Evolutionary conservation across 305 asterid genomes (phyloP).

Genomic region (Galium porrigens): DNA sequence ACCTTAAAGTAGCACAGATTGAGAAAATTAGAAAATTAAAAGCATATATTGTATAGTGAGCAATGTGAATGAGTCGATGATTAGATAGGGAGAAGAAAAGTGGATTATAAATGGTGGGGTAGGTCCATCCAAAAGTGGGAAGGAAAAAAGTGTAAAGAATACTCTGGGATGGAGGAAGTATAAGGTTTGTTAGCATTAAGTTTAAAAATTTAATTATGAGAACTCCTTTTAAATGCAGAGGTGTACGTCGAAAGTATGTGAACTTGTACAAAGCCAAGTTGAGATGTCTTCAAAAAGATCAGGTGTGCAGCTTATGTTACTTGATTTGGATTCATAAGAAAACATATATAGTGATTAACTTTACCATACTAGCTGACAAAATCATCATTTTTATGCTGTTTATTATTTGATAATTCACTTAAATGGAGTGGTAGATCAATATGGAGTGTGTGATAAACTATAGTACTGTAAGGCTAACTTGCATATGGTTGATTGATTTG

Average conservation of each 20-base stretch:
- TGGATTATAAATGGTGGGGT: neutral
- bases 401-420: neutral
- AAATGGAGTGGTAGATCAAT: neutral
- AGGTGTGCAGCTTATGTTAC: constrained; percentile 38
- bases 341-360: neutral
- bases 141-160: neutral
- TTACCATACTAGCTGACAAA: neutral
- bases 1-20: too few species aligned
- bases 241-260: constrained; percentile 62
- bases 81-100: neutral
- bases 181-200: neutral
- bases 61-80: neutral
- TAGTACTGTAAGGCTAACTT: neutral
- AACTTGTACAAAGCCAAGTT: constrained; percentile 68
- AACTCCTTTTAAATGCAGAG: constrained; percentile 32
- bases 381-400: neutral
- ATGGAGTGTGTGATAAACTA: neutral
- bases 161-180: neutral
- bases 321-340: neutral
- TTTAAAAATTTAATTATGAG: neutral
- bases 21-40: too few species aligned
- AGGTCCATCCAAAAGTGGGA: neutral
- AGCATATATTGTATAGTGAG: neutral
- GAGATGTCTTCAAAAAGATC: constrained; percentile 61
- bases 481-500: neutral